phyloP scores from a whole-genome alignment of 495 filamentous ascomycete genomes.

The Tuber magnatum region DNA sequence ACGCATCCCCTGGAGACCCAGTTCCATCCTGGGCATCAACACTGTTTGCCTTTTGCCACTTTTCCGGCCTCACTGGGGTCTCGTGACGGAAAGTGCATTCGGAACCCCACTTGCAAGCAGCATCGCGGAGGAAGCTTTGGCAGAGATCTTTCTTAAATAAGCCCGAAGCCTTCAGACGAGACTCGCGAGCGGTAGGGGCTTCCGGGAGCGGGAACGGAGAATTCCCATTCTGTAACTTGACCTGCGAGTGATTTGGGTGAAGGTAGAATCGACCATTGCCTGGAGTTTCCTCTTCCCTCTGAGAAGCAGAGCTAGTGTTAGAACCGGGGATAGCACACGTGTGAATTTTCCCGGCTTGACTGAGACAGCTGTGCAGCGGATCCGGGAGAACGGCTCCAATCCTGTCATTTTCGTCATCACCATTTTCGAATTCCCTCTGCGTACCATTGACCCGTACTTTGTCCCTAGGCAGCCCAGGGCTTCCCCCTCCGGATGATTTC shows the following conservation, averaged over 20 bases:
- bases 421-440: not conserved
- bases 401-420: not conserved
- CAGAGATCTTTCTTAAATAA: not conserved
- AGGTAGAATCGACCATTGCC: not conserved
- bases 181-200: not conserved
- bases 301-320: not conserved
- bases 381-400: not conserved
- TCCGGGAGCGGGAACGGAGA: not conserved
- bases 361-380: not conserved
- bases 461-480: not conserved
- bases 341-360: not conserved
- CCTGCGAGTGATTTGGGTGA: slow-evolving; percentile 1
- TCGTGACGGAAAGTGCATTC: slow-evolving; percentile 16
- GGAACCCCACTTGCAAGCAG: slow-evolving; percentile 9
- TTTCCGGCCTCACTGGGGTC: not conserved
- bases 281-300: not conserved
- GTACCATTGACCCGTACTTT: not conserved
- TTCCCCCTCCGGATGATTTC: not conserved
- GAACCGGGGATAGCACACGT: not conserved
- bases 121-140: not conserved
- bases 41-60: not conserved
- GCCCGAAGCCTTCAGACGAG: not conserved
- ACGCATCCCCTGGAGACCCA: not conserved
- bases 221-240: not conserved
- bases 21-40: not conserved